A percentile compares a stretch with the other conserved stretches of the same genome.
phyloP scores from a whole-genome alignment of 2,329 filamentous ascomycete species.

The Diplodia scrobiculata region DNA sequence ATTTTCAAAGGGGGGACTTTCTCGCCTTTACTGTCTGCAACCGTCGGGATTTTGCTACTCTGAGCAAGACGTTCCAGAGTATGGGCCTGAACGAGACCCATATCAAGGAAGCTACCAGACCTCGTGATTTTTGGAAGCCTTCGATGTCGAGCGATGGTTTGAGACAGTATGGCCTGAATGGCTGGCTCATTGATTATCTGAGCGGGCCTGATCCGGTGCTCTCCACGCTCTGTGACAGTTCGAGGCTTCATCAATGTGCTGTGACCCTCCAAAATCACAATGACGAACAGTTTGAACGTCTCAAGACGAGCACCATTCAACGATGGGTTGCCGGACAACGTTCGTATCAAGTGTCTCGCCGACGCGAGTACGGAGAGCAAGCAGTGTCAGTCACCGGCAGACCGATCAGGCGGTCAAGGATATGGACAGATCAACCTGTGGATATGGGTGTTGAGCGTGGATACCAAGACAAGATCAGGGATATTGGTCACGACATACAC shows the following conservation, averaged over 20 bases:
- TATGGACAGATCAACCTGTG: slow-evolving; percentile 77
- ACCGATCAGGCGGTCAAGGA: slow-evolving; percentile 61
- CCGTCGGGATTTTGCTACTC: slow-evolving; percentile 69
- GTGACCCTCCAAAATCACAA: slow-evolving; percentile 65
- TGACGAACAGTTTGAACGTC: slow-evolving; percentile 67
- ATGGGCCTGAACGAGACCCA: slow-evolving; percentile 64
- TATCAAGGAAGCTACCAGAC: slow-evolving; percentile 64
- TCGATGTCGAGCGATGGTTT: slow-evolving; percentile 62
- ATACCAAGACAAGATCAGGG: slow-evolving; percentile 57
- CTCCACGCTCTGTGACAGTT: slow-evolving; percentile 81
- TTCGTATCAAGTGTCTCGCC: slow-evolving; percentile 66
- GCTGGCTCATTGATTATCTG: slow-evolving; percentile 77
- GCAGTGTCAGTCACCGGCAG: slow-evolving; percentile 69
- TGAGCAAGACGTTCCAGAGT: slow-evolving; percentile 55
- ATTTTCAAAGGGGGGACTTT: slow-evolving; percentile 57
- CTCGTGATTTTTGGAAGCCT: slow-evolving; percentile 58
- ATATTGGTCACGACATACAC: slow-evolving; percentile 46
- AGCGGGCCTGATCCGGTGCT: slow-evolving; percentile 80
- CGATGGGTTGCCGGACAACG: slow-evolving; percentile 71
- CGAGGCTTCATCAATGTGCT: slow-evolving; percentile 67
- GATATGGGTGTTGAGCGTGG: slow-evolving; percentile 66
- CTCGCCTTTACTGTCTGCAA: slow-evolving; percentile 74
- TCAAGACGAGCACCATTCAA: slow-evolving; percentile 62
- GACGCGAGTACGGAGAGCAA: slow-evolving; percentile 83
- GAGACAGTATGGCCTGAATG: slow-evolving; percentile 66